A percentile compares a stretch with the other conserved stretches of the same genome.
Conservation (phyloP, 2,329 filamentous ascomycete genomes). For the Arthrobotrys conoides region DNA sequence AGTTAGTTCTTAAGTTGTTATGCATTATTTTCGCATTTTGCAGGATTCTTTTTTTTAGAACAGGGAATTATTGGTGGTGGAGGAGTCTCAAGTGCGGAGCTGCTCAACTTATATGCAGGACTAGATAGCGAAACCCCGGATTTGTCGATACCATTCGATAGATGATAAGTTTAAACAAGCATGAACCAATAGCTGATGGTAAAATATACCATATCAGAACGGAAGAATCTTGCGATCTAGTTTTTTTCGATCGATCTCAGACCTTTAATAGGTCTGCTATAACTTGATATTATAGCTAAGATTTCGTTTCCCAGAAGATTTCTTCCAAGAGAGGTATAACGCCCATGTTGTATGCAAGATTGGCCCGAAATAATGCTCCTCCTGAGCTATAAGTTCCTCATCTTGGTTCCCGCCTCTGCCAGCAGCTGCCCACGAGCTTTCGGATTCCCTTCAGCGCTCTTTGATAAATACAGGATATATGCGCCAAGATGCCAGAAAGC, state of each 20-base stretch:
- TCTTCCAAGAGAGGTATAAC: not conserved
- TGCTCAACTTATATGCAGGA: slow-evolving; percentile 4
- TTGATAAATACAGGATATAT: not conserved
- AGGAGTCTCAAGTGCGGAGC: not conserved
- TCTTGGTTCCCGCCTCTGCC: not conserved
- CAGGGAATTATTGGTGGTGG: slow-evolving; percentile 5
- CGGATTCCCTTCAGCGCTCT: not conserved
- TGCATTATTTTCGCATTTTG: slow-evolving; percentile 3
- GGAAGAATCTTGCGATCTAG: not conserved
- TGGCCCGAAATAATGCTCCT: not conserved
- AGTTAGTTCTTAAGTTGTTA: not conserved
- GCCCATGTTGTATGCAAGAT: slow-evolving; percentile 13
- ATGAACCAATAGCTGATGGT: slow-evolving; percentile 1
- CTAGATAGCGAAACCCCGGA: not conserved
- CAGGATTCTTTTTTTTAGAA: not conserved
- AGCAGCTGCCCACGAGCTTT: not conserved
- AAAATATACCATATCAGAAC: slow-evolving; percentile 1
- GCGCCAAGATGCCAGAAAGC: slow-evolving; percentile 1
- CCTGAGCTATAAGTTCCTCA: not conserved
- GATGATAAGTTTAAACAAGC: not conserved
- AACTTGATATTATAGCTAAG: not conserved
- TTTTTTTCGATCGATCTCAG: slow-evolving; percentile 21
- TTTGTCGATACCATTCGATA: not conserved
- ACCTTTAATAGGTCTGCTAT: not conserved
- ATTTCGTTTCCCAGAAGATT: not conserved